Evolutionary conservation across 495 filamentous ascomycete genomes (phyloP).

Genomic region (Parachaetomium inaequale): DNA sequence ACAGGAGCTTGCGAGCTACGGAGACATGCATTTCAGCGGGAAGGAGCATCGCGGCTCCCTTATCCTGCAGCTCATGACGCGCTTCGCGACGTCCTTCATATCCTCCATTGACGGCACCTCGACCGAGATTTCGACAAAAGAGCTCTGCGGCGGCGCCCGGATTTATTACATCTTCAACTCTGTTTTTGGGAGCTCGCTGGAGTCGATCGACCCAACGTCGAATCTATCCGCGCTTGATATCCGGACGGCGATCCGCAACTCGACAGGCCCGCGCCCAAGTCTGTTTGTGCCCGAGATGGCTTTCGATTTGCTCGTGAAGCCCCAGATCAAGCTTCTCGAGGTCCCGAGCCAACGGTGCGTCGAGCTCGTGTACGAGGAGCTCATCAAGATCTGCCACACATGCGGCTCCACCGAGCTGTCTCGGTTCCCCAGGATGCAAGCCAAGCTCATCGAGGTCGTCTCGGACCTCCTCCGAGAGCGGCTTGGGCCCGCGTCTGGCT

Average conservation of each 20-base stretch:
- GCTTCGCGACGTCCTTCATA: constrained; percentile 96
- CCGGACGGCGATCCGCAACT: constrained; percentile 96
- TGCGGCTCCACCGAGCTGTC: constrained; percentile 93
- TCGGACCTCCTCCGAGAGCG: constrained; percentile 93
- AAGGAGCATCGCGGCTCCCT: constrained; percentile 94
- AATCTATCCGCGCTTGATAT: constrained; percentile 97
- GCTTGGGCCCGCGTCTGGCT: constrained; percentile 78
- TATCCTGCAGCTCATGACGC: constrained; percentile 96
- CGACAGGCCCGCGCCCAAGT: constrained; percentile 90
- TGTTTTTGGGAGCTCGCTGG: constrained; percentile 94
- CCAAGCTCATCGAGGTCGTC: constrained; percentile 96
- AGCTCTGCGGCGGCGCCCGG: constrained; percentile 91
- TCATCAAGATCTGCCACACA: constrained; percentile 99
- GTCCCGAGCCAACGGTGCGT: constrained; percentile 95
- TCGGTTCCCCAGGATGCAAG: constrained; percentile 89
- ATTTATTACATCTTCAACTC: constrained; percentile 99
- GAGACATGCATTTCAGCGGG: constrained; percentile 95
- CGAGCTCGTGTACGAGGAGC: constrained; percentile 95
- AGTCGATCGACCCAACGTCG: constrained; percentile 90
- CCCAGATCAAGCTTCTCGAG: constrained; percentile 95
- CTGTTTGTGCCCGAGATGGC: constrained; percentile 96
- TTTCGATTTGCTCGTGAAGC: constrained; percentile 96
- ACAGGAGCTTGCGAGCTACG: constrained; percentile 96
- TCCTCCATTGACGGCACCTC: constrained; percentile 98
- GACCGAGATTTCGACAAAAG: constrained; percentile 97